A percentile compares a stretch with the other conserved stretches of the same genome.
Conservation (phyloP, 805 yeast genomes). For the Priceomyces melissophilus region DNA sequence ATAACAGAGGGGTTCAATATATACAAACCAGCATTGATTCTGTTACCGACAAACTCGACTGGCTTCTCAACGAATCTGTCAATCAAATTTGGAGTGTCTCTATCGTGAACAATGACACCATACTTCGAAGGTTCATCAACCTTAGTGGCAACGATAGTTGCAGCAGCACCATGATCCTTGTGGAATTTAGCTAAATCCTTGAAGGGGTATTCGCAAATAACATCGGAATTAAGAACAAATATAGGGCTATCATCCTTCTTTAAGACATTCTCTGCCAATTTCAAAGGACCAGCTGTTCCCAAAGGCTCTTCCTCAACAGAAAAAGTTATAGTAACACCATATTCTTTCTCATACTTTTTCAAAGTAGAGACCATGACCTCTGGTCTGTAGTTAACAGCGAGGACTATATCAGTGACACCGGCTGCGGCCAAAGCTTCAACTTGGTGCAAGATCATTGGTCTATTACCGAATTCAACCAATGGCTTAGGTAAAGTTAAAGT, state of each 20-base stretch:
- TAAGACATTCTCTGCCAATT: slow-evolving; percentile 90
- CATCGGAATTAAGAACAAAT: slow-evolving; percentile 97
- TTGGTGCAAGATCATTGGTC: slow-evolving; percentile 98
- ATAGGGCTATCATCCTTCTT: slow-evolving; percentile 95
- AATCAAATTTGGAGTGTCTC: slow-evolving; percentile 89
- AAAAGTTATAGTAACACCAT: slow-evolving; percentile 92
- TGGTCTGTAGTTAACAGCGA: slow-evolving; percentile 99
- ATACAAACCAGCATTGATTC: slow-evolving; percentile 99
- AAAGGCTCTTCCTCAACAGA: slow-evolving; percentile 99
- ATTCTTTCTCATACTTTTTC: slow-evolving; percentile 89
- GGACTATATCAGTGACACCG: slow-evolving; percentile 97
- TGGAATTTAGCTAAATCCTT: slow-evolving; percentile 89
- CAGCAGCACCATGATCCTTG: slow-evolving; percentile 92
- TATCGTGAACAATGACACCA: slow-evolving; percentile 98
- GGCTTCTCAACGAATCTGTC: slow-evolving; percentile 99
- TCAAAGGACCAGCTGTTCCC: slow-evolving; percentile 99
- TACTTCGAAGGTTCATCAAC: slow-evolving; percentile 99
- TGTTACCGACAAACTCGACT: slow-evolving; percentile 98
- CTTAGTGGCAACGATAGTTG: slow-evolving; percentile 98
- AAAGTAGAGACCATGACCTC: slow-evolving; percentile 97
- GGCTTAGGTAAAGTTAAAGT: slow-evolving; percentile 95
- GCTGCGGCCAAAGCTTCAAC: slow-evolving; percentile 97
- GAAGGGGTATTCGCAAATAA: slow-evolving; percentile 98
- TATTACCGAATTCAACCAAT: slow-evolving; percentile 95
- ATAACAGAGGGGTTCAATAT: slow-evolving; percentile 96